Base-by-base conservation (phyloP, 164 flowering plant species). In the Chloranthus sessilifolius region DNA sequence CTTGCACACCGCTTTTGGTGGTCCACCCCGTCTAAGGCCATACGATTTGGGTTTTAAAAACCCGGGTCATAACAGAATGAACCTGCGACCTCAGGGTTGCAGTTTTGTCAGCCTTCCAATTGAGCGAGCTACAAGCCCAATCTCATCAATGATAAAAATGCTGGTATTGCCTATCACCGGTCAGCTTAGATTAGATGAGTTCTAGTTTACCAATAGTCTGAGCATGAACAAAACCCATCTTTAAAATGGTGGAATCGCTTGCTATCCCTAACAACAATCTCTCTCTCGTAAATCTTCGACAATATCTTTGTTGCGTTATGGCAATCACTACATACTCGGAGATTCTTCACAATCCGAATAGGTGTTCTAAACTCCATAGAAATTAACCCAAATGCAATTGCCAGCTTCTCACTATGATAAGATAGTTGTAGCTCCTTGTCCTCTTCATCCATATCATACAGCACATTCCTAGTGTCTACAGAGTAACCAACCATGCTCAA, bases 201-300 rank as follows among this genome's bases (percentile, higher is more conserved):
- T n/a, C n/a, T n/a, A n/a, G n/a, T 26, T 45, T 19, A 50, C 53
- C 53, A 50, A n/a, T 50, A 50, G 24, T 50, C 53, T 14, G 3
- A 5, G 14, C 53, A 50, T 12, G 42, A 50, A 23, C 53, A 50
- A 50, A 29, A 34, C 2, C 53, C 53, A 8, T 34, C 41, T 36
- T 24, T 35, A 29, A 50, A 50, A 50, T 50, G 40, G 53, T 50
- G 53, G 19, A 50, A 50, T 2, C 53, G 41, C 36, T 48, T 48
- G 19, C 29, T 34, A 21, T 50, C 53, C 6, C 41, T 34, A 4
- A 50, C 53, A 50, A 50, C 14, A 8, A 50, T 50, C 2, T 50
- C 42, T 21, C 42, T 50, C 29, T 22, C 53, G n/a, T 35, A 50
- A 16, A 50, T 50, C 42, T 50, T n/a, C 4, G 40, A 34, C 42